These are phyloP conservation scores for Mallotus japonicus DNA, from an alignment of 441 rosid genomes.

Conservation along the genomic window DNA sequence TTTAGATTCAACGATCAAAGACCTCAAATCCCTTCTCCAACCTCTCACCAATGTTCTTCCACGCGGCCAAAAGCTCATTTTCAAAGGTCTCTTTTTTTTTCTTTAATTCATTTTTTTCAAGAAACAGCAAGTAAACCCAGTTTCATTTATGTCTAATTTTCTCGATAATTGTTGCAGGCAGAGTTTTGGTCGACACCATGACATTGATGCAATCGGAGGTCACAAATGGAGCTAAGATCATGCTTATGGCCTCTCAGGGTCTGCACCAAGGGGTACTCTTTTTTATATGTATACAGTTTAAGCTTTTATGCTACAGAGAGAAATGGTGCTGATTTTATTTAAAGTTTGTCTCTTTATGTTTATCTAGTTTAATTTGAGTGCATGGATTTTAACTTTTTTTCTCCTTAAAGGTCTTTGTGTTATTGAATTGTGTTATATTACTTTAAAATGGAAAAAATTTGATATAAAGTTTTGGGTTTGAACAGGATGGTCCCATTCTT, in stretches of 20 bases:
- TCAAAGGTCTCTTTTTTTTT: constrained; percentile 48
- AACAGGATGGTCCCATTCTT: constrained; percentile 71
- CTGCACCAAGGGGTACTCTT: constrained; percentile 82
- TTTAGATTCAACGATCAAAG: constrained; percentile 47
- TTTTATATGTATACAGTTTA: neutral
- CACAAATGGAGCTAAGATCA: constrained; percentile 67
- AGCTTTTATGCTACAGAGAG: too few species aligned
- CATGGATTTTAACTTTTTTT: neutral
- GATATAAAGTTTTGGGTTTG: constrained; percentile 21
- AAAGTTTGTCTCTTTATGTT: neutral
- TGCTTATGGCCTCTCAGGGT: constrained; percentile 91
- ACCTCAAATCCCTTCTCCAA: constrained; percentile 69
- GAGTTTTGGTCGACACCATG: constrained; percentile 60
- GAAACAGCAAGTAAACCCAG: neutral
- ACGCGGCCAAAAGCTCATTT: constrained; percentile 91
- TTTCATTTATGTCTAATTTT: constrained; percentile 8
- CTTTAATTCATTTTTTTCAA: neutral
- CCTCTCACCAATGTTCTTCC: constrained; percentile 90
- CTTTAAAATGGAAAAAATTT: constrained; percentile 15
- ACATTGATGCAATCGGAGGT: constrained; percentile 61
- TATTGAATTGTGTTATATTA: neutral
- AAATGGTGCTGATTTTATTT: neutral
- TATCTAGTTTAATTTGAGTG: neutral
- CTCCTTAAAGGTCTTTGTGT: neutral
- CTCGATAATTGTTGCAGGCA: constrained; percentile 44